Base-by-base conservation (phyloP, 805 yeast genomes). In the Lachancea dasiensis region DNA sequence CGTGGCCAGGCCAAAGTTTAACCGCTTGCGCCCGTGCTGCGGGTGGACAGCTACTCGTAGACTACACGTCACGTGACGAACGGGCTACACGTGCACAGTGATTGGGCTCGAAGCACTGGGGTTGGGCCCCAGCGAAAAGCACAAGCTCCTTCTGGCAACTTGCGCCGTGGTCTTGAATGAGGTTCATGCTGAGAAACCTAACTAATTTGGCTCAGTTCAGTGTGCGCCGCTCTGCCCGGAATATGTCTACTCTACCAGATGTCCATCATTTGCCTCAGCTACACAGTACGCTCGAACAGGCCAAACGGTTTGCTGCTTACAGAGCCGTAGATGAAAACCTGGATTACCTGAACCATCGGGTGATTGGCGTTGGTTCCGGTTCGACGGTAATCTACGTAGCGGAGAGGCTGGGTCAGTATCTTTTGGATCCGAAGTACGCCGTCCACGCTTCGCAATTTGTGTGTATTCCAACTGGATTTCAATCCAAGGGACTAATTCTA, bases 371-470 rank as follows among this genome's bases (percentile, higher is more conserved):
- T 45, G 99, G 99, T 9, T 86, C 96, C 17, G 99, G 99, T 1
- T 82, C 95, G 16, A 92, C 99, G 0, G 98, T 92, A 3, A 84
- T 92, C n/a, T 92, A 86, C 59, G 95, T 84, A 43, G 98, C 96
- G 17, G 97, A 92, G 61, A 72, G 97, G 54, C 73, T 92, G 40
- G 95, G 95, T 6, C 64, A 61, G 39, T 59, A 60, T 36, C 37
- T 56, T 31, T 45, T 64, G 46, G 67, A 68, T 27, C 63, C 66
- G 33, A 75, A 81, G 53, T 50, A 57, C 18, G 31, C 36, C 10
- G 39, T 40, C 5, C 26, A 32, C 13, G 58, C 52, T 4, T 46
- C 59, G 9, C 58, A 72, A 29, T 78, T 85, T 48, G 73, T 78
- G 22, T 92, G 95, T 63, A 78, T 92, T 31, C 95, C 99, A 35